Evolutionary conservation across 2,329 filamentous ascomycete species (phyloP).

Genomic region (Exophiala sideris): DNA sequence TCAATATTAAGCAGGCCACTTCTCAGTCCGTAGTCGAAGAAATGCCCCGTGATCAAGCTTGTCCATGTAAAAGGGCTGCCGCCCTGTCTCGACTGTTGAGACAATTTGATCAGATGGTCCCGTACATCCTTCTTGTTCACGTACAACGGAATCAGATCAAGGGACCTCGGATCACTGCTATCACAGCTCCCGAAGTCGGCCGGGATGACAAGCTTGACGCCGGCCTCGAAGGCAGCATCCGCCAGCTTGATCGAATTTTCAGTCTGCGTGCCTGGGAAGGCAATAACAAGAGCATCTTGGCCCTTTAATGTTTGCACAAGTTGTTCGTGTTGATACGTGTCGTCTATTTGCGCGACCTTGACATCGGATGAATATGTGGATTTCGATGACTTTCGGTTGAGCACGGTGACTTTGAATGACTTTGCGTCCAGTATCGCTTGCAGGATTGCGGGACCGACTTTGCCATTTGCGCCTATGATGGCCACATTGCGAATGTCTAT

Average conservation of each 20-base stretch:
- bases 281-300: constrained; percentile 11
- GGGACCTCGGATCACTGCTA: constrained; percentile 1
- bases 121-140: background rate
- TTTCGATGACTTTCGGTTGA: constrained; percentile 4
- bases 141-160: background rate
- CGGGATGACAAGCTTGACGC: constrained; percentile 8
- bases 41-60: constrained; percentile 14
- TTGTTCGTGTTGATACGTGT: constrained; percentile 2
- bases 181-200: constrained; percentile 15
- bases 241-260: constrained; percentile 13
- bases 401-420: constrained; percentile 6
- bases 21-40: constrained; percentile 12
- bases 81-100: background rate
- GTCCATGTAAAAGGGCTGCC: constrained; percentile 4
- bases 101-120: background rate
- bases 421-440: constrained; percentile 5
- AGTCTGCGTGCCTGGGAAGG: constrained; percentile 8
- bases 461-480: background rate
- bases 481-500: background rate
- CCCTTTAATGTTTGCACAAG: constrained; percentile 4
- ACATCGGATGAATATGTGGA: constrained; percentile 7
- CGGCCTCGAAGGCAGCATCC: constrained; percentile 11
- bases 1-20: constrained; percentile 7
- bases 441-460: constrained; percentile 5
- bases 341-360: constrained; percentile 4